Percentiles rank a stretch among this genome's conserved stretches.
Conservation (phyloP, 257 asterid species). For the Salvia hispanica region DNA sequence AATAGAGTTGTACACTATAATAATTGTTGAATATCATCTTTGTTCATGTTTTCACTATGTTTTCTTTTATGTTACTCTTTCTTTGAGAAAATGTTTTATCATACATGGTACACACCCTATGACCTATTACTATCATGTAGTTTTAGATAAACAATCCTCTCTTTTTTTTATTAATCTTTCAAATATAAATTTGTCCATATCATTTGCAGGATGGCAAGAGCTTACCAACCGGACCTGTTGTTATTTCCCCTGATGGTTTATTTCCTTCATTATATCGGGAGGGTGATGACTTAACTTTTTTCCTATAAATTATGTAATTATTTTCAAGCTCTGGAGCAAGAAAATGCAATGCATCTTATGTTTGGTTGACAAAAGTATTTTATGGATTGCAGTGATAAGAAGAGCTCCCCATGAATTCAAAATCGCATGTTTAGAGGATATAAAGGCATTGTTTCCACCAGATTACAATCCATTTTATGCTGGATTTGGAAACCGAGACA, state of each 20-base stretch:
- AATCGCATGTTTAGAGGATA: constrained; percentile 99
- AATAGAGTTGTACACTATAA: background rate
- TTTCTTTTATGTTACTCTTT: background rate
- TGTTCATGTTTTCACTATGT: background rate
- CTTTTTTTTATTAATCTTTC: background rate
- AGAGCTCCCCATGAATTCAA: constrained; percentile 99
- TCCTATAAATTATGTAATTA: background rate
- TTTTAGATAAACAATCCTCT: background rate
- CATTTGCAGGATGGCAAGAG: constrained; percentile 90
- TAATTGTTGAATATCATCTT: background rate
- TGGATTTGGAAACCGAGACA: constrained; percentile 97
- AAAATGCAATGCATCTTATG: background rate
- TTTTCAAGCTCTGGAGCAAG: background rate
- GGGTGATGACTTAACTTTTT: constrained; percentile 45
- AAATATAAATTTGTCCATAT: background rate
- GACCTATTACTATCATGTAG: background rate
- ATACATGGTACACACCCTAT: no score
- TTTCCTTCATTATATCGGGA: constrained; percentile 93
- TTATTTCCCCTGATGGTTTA: constrained; percentile 97
- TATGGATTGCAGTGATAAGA: constrained; percentile 70
- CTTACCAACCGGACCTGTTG: constrained; percentile 95
- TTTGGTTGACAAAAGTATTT: constrained; percentile 21
- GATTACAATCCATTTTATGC: constrained; percentile 97
- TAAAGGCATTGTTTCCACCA: constrained; percentile 90
- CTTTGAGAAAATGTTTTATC: no score